Conservation (phyloP, 495 filamentous ascomycete species). For the Penicillium odoratum region DNA sequence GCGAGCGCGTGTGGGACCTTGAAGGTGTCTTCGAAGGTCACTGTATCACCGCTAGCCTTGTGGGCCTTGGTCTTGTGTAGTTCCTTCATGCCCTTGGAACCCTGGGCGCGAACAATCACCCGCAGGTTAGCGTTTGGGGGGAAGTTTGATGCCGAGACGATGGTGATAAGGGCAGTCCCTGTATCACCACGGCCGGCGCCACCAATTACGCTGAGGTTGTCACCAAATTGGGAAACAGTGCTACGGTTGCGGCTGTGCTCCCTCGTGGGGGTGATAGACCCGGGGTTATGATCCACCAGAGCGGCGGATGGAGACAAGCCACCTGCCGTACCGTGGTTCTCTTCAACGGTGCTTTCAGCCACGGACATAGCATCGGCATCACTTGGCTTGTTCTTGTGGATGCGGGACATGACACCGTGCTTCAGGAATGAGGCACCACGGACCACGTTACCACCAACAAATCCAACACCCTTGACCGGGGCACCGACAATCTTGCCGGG, state of each 20-base stretch:
- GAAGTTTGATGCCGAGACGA: constrained; percentile 78
- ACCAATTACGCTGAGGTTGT: constrained; percentile 50
- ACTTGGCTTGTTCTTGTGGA: constrained; percentile 51
- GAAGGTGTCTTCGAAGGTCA: constrained; percentile 73
- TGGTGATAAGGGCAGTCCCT: constrained; percentile 77
- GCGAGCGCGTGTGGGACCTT: constrained; percentile 69
- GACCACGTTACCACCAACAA: constrained; percentile 76
- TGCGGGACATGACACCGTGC: constrained; percentile 63
- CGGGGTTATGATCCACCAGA: constrained; percentile 32
- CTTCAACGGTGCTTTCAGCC: constrained; percentile 22
- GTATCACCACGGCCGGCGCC: constrained; percentile 53
- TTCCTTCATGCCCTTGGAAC: constrained; percentile 67
- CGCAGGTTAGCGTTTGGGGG: constrained; percentile 78
- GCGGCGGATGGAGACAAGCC: constrained; percentile 37
- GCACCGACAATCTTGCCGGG: constrained; percentile 93
- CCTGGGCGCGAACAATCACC: constrained; percentile 66
- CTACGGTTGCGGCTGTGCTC: constrained; percentile 68
- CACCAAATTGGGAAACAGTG: constrained; percentile 54
- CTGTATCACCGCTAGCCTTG: constrained; percentile 59
- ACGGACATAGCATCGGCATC: constrained; percentile 54
- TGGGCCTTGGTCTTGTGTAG: constrained; percentile 81
- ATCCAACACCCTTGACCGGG: constrained; percentile 85
- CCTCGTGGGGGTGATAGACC: constrained; percentile 38
- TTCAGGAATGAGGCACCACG: constrained; percentile 89
- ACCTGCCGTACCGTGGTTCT: constrained; percentile 39